These are phyloP conservation scores for Chalciporus sphaerocephalus DNA, from an alignment of 768 basidiomycete genomes.

Conservation along the genomic window DNA sequence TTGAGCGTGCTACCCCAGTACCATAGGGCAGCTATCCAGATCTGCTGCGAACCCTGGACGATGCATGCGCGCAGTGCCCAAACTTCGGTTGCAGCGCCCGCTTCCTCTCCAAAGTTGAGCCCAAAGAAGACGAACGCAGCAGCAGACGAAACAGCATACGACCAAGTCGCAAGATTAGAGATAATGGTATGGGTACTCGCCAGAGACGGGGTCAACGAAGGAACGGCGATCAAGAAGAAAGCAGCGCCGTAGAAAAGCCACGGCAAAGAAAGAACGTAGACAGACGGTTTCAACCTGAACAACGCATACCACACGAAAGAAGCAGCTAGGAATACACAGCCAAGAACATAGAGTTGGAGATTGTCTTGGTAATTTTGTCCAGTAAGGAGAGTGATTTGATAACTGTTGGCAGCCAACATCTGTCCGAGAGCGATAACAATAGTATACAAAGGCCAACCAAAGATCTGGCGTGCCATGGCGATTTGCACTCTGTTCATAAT, in stretches of 20 bases:
- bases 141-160: conserved; percentile 87
- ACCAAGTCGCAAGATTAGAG: conserved; percentile 81
- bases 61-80: conserved; percentile 90
- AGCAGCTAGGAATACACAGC: conserved; percentile 79
- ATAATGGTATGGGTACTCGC: conserved; percentile 60
- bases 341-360: conserved; percentile 85
- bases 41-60: conserved; percentile 92
- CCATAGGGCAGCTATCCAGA: conserved; percentile 95
- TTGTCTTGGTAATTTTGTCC: conserved; percentile 81
- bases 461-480: conserved; percentile 72
- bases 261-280: conserved; percentile 80
- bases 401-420: conserved; percentile 89
- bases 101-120: conserved; percentile 96
- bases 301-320: conserved; percentile 87
- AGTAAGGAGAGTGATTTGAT: conserved; percentile 88
- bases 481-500: conserved; percentile 86
- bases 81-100: conserved; percentile 91
- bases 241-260: conserved; percentile 91
- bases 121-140: conserved; percentile 93
- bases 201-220: conserved; percentile 63
- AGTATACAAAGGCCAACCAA: conserved; percentile 88
- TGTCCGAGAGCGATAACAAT: conserved; percentile 85
- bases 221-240: conserved; percentile 88
- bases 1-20: conserved; percentile 89
- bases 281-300: conserved; percentile 83